These are phyloP conservation scores for Arthrobotrys musiformis DNA, from an alignment of 2,329 filamentous ascomycete genomes.

Conservation along the genomic window DNA sequence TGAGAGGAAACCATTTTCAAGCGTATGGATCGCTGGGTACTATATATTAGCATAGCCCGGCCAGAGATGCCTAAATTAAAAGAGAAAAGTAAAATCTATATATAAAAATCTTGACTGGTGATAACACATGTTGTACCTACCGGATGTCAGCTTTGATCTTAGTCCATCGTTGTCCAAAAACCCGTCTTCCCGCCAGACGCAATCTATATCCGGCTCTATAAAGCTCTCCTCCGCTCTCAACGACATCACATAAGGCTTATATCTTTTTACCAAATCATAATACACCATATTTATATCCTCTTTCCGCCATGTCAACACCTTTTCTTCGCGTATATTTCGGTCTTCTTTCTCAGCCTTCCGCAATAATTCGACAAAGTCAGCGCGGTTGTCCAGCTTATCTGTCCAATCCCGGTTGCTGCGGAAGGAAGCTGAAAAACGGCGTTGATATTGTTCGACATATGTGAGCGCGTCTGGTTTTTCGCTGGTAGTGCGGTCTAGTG, in stretches of 20 bases:
- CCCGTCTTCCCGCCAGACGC: neutral
- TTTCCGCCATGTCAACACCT: neutral
- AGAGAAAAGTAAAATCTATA: too few species aligned
- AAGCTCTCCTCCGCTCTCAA: neutral
- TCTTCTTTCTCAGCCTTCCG: neutral
- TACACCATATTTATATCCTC: neutral
- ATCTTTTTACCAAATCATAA: neutral
- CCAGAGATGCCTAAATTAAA: too few species aligned
- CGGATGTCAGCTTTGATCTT: neutral
- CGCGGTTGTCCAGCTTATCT: neutral
- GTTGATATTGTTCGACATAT: neutral
- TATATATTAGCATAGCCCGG: too few species aligned
- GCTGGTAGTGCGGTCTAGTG: neutral
- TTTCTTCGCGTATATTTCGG: neutral
- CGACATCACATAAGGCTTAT: neutral
- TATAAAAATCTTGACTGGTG: neutral
- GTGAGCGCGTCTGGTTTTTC: neutral
- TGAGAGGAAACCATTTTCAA: neutral
- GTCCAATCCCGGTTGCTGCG: neutral
- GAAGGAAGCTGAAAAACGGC: neutral
- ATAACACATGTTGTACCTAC: too few species aligned
- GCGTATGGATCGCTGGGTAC: neutral
- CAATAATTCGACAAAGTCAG: neutral
- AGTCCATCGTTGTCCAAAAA: neutral
- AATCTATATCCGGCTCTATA: neutral